A percentile compares a stretch with the other conserved stretches of the same genome.
phyloP scores from a whole-genome alignment of 768 basidiomycete species.

The Rhodotorula paludigena region DNA sequence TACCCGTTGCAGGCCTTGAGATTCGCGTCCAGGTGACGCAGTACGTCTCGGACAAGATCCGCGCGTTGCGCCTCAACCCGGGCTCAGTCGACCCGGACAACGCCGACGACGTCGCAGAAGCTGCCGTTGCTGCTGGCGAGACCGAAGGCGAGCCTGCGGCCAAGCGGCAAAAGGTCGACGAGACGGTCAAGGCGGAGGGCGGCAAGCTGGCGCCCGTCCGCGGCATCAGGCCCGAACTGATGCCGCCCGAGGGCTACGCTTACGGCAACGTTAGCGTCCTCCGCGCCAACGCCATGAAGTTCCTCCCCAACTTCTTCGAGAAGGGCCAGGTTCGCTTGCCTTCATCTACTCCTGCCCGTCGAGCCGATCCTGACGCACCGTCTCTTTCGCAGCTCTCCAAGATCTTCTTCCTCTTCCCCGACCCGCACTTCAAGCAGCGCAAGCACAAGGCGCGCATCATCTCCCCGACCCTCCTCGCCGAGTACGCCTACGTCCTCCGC shows the following conservation, averaged over 20 bases:
- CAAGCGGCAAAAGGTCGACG: conserved; percentile 6
- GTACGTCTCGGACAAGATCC: conserved; percentile 89
- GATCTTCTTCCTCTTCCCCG: conserved; percentile 96
- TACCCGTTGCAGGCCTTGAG: conserved; percentile 75
- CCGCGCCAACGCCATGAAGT: conserved; percentile 97
- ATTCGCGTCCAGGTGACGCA: conserved; percentile 94
- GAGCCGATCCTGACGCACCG: not conserved
- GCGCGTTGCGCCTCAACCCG: conserved; percentile 67
- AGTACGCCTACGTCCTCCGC: conserved; percentile 87
- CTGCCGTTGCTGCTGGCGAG: conserved; percentile 44
- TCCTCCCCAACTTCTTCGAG: conserved; percentile 88
- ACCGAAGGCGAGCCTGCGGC: conserved; percentile 34
- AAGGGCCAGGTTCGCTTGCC: conserved; percentile 61
- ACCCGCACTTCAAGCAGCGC: conserved; percentile 95
- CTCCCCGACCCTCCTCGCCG: conserved; percentile 91
- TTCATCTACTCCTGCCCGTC: not conserved
- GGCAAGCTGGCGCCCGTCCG: conserved; percentile 1
- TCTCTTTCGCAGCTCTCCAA: conserved; percentile 59
- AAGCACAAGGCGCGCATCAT: conserved; percentile 99
- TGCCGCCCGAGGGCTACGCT: conserved; percentile 57
- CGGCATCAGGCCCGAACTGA: conserved; percentile 37
- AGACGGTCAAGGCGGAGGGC: conserved; percentile 4
- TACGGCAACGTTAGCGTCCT: conserved; percentile 77
- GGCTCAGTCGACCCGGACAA: conserved; percentile 38
- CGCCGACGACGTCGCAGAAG: conserved; percentile 26